Evolutionary conservation across 257 asterid species (phyloP), one percentile per base, ranked within the genome.

Genomic region (Penstemon barbatus): DNA sequence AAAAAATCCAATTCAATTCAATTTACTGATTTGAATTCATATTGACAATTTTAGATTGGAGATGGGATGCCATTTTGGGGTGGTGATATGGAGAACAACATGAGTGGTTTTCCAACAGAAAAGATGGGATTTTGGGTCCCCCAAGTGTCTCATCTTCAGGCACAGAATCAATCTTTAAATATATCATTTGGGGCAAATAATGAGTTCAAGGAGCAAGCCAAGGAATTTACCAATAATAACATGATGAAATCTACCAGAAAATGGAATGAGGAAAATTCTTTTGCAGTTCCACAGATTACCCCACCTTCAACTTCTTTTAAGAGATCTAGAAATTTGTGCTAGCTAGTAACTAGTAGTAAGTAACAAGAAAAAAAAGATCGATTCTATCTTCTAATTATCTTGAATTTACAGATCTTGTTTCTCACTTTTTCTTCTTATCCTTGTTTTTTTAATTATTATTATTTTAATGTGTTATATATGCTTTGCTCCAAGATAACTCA

Each of bases 251-350:
- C 81, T 13, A 76, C 77, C 74, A 83, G 87, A 68, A 78, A 78
- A 55, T 71, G 84, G 83, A 77, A 60, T 3, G 88, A 84, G 46
- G 95, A 87, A 60, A 80, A 85, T 57, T 83, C 81, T 54, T 84
- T 78, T 73, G 81, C 94, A 15, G 98, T 92, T 71, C 98, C 98
- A 65, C 95, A 89, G 79, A 92, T 87, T 43, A 77, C 68, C 57
- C 87, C 91, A 54, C 48, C 80, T 72, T 74, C 87, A 7, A 49
- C 50, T 71, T 77, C 78, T 60, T 60, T 65, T 50, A 81, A 82
- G 76, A 87, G 81, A 85, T 78, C 89, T 19, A 81, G 87, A 82
- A 72, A 44, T 73, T 67, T 69, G 37, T 80, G 88, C 81, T 78
- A 66, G 76, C 63, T 15, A 15, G 18, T n/a, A n/a, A n/a, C 18